A percentile compares a stretch with the other conserved stretches of the same genome.
Evolutionary conservation across 208 protist genomes (phyloP).

Genomic region (Herpetomonas tarakana): DNA sequence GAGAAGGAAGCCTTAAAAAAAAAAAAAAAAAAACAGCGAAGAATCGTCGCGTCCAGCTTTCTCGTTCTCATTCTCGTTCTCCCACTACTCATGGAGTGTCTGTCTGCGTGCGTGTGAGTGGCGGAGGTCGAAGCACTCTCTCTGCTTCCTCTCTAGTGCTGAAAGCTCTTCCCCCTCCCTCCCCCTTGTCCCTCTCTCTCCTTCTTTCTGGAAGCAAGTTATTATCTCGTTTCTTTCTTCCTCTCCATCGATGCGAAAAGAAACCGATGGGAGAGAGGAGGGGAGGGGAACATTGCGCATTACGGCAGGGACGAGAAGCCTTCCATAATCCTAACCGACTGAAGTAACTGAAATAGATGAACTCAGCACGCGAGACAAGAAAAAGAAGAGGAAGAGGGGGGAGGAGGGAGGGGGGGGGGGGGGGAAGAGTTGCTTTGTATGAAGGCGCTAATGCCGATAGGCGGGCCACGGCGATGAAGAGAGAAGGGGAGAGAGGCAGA

Average conservation of each 20-base stretch:
- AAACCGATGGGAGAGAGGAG: slow-evolving; percentile 9
- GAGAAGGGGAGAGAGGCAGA: slow-evolving; percentile 3
- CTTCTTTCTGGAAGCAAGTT: too few relatives aligned
- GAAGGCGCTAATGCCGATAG: too few relatives aligned
- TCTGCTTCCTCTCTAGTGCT: too few relatives aligned
- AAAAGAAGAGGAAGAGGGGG: slow-evolving; percentile 2
- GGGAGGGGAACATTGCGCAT: slow-evolving; percentile 3
- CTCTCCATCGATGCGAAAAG: slow-evolving; percentile 4
- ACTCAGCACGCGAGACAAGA: too few relatives aligned
- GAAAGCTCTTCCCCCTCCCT: too few relatives aligned
- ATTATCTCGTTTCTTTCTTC: slow-evolving; percentile 11
- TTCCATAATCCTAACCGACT: neutral
- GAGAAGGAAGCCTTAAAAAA: slow-evolving; percentile 12
- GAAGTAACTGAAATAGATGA: slow-evolving; percentile 10
- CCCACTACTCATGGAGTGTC: too few relatives aligned
- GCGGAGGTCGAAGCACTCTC: too few relatives aligned
- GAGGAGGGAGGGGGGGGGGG: neutral
- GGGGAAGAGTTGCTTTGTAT: neutral
- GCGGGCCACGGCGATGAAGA: neutral
- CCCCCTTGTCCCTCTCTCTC: too few relatives aligned
- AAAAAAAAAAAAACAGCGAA: slow-evolving; percentile 15
- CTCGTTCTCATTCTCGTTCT: too few relatives aligned
- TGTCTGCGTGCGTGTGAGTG: too few relatives aligned
- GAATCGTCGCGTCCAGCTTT: neutral
- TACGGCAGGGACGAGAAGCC: slow-evolving; percentile 9